Evolutionary conservation across 140 eudicot species (phyloP), one percentile per base, ranked within the genome.

Genomic region (Anethum foeniculum): DNA sequence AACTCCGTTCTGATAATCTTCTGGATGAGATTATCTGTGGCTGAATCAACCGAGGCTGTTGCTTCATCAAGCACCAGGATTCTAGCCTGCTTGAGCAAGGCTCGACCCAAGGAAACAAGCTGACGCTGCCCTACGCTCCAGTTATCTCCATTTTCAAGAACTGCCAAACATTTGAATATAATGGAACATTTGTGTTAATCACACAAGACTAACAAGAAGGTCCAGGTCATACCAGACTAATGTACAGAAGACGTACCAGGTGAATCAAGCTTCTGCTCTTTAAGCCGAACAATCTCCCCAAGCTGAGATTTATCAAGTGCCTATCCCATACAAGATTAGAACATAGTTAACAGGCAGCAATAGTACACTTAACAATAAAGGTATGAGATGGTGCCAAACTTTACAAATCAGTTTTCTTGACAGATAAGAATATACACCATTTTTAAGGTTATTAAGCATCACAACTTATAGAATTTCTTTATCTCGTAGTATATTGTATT

Each of bases 51-150:
- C 47, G 79, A 75, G 10, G 79, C 79, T 0, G 79, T 75, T 25
- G 79, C 81, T 78, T 78, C 81, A 36, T 78, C 81, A 56, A 78
- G 81, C 52, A 78, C 73, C 52, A 78, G 81, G 7, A 78, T 78
- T 78, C 52, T 78, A 15, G 74, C 73, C 81, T 58, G 71, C 34
- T 94, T 94, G 39, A 94, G 91, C 82, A 94, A 84, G 48, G 97
- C 97, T 81, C 97, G 86, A 16, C 98, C 97, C 41, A 94, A 90
- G 38, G 95, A 92, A 79, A 94, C 94, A 84, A 94, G 97, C 81
- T 94, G 98, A 41, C 97, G 71, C 82, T 95, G 97, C 47, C 99
- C 99, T 82, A 92, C 94, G 81, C 97, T 95, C 99, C 99, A 95
- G 64, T 95, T 95, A 46, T 95, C 99, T 23, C 97, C 99, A 75